phyloP scores from a whole-genome alignment of 2,329 filamentous ascomycete genomes.

The Periglandula ipomoeae region DNA sequence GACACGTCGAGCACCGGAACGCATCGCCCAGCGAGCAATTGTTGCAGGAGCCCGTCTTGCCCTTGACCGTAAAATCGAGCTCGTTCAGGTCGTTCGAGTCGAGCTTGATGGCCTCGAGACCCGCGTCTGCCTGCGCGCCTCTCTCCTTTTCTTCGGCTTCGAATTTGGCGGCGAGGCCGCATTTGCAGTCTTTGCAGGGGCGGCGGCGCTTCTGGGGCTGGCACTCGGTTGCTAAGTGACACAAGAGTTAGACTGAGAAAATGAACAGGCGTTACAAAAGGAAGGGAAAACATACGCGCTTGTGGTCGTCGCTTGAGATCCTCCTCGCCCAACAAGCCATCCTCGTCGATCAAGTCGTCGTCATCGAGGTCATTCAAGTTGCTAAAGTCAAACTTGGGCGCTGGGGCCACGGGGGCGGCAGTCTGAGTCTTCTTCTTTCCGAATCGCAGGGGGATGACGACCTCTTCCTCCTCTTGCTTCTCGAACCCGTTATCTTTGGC shows the following conservation, averaged over 20 bases:
- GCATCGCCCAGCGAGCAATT: slow-evolving; percentile 93
- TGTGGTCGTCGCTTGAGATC: slow-evolving; percentile 70
- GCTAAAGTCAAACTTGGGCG: slow-evolving; percentile 45
- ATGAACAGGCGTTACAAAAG: no score
- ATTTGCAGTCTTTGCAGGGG: slow-evolving; percentile 97
- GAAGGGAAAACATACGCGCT: slow-evolving; percentile 56
- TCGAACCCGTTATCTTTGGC: slow-evolving; percentile 55
- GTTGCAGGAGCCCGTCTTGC: slow-evolving; percentile 89
- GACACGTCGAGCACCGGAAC: slow-evolving; percentile 63
- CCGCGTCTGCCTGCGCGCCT: slow-evolving; percentile 53
- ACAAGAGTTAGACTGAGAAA: no score
- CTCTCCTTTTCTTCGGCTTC: slow-evolving; percentile 76
- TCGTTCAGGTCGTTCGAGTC: slow-evolving; percentile 69
- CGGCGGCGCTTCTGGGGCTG: slow-evolving; percentile 83
- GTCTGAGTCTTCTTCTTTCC: slow-evolving; percentile 27
- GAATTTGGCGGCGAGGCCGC: slow-evolving; percentile 77
- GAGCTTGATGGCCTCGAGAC: slow-evolving; percentile 64
- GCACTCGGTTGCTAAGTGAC: slow-evolving; percentile 62
- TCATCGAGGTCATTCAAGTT: slow-evolving; percentile 50
- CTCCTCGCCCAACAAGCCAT: slow-evolving; percentile 74
- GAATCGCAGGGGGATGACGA: slow-evolving; percentile 43
- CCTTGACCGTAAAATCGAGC: slow-evolving; percentile 94
- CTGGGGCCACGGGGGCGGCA: slow-evolving; percentile 3
- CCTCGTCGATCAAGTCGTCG: slow-evolving; percentile 87
- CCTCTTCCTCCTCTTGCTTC: slow-evolving; percentile 58